Evolutionary conservation across 208 protist species (phyloP), one percentile per base, ranked within the genome.

Genomic region (Wallacemonas sp.): DNA sequence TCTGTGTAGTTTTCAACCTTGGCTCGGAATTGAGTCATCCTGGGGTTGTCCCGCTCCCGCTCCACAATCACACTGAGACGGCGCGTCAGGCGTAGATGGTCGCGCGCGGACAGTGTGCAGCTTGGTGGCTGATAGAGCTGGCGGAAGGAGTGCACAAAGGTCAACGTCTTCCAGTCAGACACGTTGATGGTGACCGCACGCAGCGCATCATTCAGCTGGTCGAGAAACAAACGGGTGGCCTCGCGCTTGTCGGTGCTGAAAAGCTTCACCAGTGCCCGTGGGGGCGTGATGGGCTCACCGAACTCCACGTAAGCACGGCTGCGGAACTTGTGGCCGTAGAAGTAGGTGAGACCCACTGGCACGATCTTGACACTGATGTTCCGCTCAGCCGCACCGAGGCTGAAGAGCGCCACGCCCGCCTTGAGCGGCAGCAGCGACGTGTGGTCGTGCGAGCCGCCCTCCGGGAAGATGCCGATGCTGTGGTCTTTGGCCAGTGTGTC

Each of bases 401-500:
- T 96, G 84, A 97, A 97, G 19, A 97, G 77, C 0, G 93, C 91
- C n/a, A 97, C 92, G 26, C 93, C 96, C 13, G 93, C 92, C 72
- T 98, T 98, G 39, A 98, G 85, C n/a, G 93, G 93, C 46, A 98
- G 77, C 70, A 98, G 81, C 32, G 88, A 87, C 2, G 95, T 94
- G 48, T 90, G 77, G 63, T 98, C 97, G 71, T 98, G 97, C 19
- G 93, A 98, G 39, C 97, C 97, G 54, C 97, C 97, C 71, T 98
- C 95, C 8, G 97, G 97, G 74, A 98, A 98, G 63, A 98, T 98
- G 54, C 93, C 95, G 55, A 98, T 92, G 77, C 87, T 91, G 38
- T 90, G 79, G 46, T 83, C 79, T 10, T 81, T 81, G 41, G 83
- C 73, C 32, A 97, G 69, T 0, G 88, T 95, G 41, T 93, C 77